Evolutionary conservation across 2,329 filamentous ascomycete species (phyloP).

Genomic region (Colletotrichum camelliae): DNA sequence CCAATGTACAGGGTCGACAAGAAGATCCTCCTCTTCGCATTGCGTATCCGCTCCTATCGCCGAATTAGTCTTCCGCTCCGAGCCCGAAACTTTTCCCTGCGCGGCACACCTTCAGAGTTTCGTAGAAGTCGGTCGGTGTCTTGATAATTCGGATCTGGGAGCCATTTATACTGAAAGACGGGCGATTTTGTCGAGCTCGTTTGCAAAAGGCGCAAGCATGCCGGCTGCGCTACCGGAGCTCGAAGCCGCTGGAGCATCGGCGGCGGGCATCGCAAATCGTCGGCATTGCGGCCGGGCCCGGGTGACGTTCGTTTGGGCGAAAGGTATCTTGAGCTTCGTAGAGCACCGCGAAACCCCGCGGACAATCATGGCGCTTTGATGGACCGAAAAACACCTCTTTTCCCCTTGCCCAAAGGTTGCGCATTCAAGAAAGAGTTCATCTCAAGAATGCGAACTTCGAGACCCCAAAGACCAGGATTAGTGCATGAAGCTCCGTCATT

Average conservation of each 20-base stretch:
- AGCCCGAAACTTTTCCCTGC: neutral
- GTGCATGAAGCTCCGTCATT: constrained; percentile 23
- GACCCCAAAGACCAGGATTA: neutral
- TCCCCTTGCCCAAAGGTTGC: neutral
- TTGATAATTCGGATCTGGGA: constrained; percentile 81
- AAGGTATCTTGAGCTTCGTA: constrained; percentile 25
- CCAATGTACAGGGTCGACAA: constrained; percentile 97
- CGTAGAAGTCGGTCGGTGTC: constrained; percentile 88
- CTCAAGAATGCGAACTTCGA: constrained; percentile 1
- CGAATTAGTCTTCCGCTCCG: neutral
- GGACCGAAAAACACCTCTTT: neutral
- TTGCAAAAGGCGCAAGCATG: constrained; percentile 59
- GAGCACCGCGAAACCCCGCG: constrained; percentile 36
- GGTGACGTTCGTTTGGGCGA: constrained; percentile 1
- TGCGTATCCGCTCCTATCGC: constrained; percentile 75
- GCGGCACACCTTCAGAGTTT: constrained; percentile 77
- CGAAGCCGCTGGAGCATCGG: constrained; percentile 13
- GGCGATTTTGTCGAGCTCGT: constrained; percentile 88
- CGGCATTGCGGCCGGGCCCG: constrained; percentile 20
- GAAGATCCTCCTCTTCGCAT: constrained; percentile 81
- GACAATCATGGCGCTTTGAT: constrained; percentile 35
- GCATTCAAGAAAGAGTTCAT: neutral
- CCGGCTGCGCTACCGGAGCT: constrained; percentile 37
- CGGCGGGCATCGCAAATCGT: constrained; percentile 19
- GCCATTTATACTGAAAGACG: constrained; percentile 85